phyloP scores from a whole-genome alignment of 192 early-diverging fungal genomes.

The Coemansia umbellata region DNA sequence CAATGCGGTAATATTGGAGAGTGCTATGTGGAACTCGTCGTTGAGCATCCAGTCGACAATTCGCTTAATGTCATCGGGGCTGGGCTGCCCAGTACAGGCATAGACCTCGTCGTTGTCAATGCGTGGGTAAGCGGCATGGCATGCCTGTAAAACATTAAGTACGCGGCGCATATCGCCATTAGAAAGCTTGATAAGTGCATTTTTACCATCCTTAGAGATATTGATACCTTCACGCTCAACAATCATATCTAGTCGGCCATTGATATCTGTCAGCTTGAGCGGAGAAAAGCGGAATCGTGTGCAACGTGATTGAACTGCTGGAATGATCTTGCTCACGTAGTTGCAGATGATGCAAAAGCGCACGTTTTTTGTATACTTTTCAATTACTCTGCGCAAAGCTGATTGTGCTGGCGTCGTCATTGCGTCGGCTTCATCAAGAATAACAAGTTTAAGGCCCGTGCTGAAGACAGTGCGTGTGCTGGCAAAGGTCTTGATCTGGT shows the following conservation, averaged over 20 bases:
- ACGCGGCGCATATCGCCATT: slow-evolving; percentile 97
- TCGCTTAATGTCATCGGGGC: slow-evolving; percentile 78
- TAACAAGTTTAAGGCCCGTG: slow-evolving; percentile 91
- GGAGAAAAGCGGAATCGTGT: slow-evolving; percentile 95
- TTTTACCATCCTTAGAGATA: slow-evolving; percentile 72
- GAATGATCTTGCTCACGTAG: slow-evolving; percentile 96
- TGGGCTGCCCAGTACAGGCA: slow-evolving; percentile 87
- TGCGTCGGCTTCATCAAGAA: slow-evolving; percentile 95
- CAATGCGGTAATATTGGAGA: slow-evolving; percentile 65
- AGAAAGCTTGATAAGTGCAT: slow-evolving; percentile 79
- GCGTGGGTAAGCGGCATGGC: slow-evolving; percentile 77
- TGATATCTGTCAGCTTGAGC: slow-evolving; percentile 74
- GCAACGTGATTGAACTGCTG: slow-evolving; percentile 97
- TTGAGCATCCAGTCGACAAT: slow-evolving; percentile 77
- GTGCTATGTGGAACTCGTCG: slow-evolving; percentile 78
- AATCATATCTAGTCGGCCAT: slow-evolving; percentile 66
- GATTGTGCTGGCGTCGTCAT: slow-evolving; percentile 93
- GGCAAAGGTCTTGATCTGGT: slow-evolving; percentile 98
- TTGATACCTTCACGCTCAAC: slow-evolving; percentile 72
- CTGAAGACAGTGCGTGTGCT: slow-evolving; percentile 92
- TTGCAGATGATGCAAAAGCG: slow-evolving; percentile 99
- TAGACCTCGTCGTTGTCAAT: slow-evolving; percentile 83
- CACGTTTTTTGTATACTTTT: slow-evolving; percentile 97
- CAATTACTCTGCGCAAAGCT: slow-evolving; percentile 92
- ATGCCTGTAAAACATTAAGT: slow-evolving; percentile 92